phyloP scores from a whole-genome alignment of 2,329 filamentous ascomycete species.

The Colletotrichum paranaense region DNA sequence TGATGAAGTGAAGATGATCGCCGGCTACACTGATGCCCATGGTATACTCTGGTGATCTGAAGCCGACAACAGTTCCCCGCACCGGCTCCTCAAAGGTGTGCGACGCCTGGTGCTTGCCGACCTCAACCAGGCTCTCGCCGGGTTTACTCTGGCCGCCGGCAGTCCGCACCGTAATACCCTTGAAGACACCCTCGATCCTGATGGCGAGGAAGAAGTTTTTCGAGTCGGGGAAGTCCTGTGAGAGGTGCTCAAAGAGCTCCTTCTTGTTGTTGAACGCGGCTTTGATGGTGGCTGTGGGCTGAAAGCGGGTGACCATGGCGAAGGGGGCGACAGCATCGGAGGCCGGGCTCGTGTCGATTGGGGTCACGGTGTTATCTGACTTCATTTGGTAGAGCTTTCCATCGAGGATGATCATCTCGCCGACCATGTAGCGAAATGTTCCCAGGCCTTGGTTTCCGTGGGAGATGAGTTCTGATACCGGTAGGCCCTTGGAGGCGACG shows the following conservation, averaged over 20 bases:
- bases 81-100: slow-evolving; percentile 41
- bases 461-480: slow-evolving; percentile 42
- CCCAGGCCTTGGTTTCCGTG: slow-evolving; percentile 49
- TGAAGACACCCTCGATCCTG: slow-evolving; percentile 44
- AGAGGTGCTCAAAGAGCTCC: slow-evolving; percentile 39
- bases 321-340: slow-evolving; percentile 44
- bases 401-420: slow-evolving; percentile 50
- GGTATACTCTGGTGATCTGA: slow-evolving; percentile 45
- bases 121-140: slow-evolving; percentile 42
- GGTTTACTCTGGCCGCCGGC: slow-evolving; percentile 44
- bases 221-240: slow-evolving; percentile 38
- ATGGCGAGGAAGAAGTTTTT: slow-evolving; percentile 46
- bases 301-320: slow-evolving; percentile 46
- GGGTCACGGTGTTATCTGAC: slow-evolving; percentile 43
- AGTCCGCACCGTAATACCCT: slow-evolving; percentile 44
- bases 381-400: slow-evolving; percentile 49
- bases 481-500: slow-evolving; percentile 45
- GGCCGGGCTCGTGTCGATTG: slow-evolving; percentile 38
- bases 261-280: slow-evolving; percentile 42
- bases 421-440: slow-evolving; percentile 47
- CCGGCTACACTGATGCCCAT: slow-evolving; percentile 48
- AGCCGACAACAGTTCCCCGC: slow-evolving; percentile 45
- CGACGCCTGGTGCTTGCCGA: slow-evolving; percentile 43
- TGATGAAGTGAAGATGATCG: slow-evolving; percentile 49
- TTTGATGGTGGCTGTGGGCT: slow-evolving; percentile 36